Evolutionary conservation across 257 asterid species (phyloP).

Genomic region (Handroanthus guayacan): DNA sequence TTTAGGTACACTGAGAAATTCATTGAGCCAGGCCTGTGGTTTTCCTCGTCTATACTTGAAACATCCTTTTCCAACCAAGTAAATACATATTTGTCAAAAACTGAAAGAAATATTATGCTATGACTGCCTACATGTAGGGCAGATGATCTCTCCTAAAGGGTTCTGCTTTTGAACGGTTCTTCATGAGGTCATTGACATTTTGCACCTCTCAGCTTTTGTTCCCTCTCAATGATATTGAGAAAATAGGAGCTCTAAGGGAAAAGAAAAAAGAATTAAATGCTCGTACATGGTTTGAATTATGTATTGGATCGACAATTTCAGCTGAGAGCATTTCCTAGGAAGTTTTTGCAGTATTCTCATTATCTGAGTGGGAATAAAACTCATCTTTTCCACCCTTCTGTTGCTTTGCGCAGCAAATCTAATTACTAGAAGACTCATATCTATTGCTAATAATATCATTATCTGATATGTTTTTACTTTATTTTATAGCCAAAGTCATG

Average conservation of each 20-base stretch:
- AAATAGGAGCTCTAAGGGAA: conserved; percentile 1
- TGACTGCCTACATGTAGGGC: background rate
- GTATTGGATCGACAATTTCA: background rate
- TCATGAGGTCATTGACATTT: background rate
- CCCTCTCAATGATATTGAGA: conserved; percentile 1
- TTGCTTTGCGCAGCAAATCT: background rate
- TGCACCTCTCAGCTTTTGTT: background rate
- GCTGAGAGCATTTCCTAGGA: conserved; percentile 1
- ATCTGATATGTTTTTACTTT: conserved; percentile 13
- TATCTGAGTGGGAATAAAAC: conserved; percentile 16
- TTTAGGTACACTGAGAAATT: conserved; percentile 4
- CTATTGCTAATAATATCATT: background rate
- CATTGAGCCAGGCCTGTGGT: background rate
- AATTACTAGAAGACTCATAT: background rate
- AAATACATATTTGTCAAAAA: background rate
- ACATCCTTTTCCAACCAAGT: background rate
- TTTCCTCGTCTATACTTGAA: conserved; percentile 9
- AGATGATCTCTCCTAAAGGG: conserved; percentile 4
- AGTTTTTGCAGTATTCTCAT: conserved; percentile 10
- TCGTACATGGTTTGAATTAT: background rate
- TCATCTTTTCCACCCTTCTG: conserved; percentile 14
- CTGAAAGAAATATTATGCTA: background rate
- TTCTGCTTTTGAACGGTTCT: conserved; percentile 20
- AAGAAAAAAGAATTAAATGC: background rate
- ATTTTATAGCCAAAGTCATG: conserved; percentile 27